phyloP scores from a whole-genome alignment of 306 rosid genomes.

The Lathyrus oleraceus region DNA sequence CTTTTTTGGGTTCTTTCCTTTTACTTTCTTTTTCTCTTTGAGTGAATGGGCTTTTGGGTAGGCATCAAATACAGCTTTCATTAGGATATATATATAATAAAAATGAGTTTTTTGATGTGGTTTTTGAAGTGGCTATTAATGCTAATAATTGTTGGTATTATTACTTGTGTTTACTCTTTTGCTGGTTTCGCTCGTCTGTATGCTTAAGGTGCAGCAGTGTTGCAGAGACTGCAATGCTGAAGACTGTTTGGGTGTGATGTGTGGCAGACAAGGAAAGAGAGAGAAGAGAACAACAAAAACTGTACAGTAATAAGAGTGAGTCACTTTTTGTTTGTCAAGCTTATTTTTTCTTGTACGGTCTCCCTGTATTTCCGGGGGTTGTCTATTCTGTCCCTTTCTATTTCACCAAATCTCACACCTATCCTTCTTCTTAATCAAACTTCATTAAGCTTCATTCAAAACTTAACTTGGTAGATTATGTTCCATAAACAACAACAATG shows the following conservation, averaged over 20 bases:
- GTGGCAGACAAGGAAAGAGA: constrained; percentile 58
- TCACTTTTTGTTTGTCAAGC: constrained; percentile 23
- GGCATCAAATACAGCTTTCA: constrained; percentile 53
- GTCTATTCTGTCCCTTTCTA: constrained; percentile 85
- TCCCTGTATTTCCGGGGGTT: constrained; percentile 88
- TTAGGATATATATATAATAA: constrained; percentile 20
- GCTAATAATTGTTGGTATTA: constrained; percentile 4
- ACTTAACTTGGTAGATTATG: no score
- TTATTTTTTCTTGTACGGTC: constrained; percentile 41
- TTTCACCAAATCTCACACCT: constrained; percentile 64
- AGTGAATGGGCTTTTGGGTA: constrained; percentile 37
- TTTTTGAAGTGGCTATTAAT: neutral
- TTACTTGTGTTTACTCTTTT: constrained; percentile 25
- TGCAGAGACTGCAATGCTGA: constrained; percentile 66
- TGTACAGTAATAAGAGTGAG: constrained; percentile 30
- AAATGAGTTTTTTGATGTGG: neutral
- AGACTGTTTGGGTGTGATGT: constrained; percentile 80
- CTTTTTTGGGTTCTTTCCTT: constrained; percentile 31
- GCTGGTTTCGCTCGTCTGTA: constrained; percentile 34
- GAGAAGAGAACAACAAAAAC: constrained; percentile 21
- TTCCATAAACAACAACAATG: no score
- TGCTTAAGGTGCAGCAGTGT: constrained; percentile 49
- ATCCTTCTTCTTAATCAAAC: constrained; percentile 30
- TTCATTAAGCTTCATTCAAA: no score
- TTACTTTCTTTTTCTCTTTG: constrained; percentile 15